These are phyloP conservation scores for Plantago elongata DNA, from an alignment of 257 asterid species.

Conservation along the genomic window DNA sequence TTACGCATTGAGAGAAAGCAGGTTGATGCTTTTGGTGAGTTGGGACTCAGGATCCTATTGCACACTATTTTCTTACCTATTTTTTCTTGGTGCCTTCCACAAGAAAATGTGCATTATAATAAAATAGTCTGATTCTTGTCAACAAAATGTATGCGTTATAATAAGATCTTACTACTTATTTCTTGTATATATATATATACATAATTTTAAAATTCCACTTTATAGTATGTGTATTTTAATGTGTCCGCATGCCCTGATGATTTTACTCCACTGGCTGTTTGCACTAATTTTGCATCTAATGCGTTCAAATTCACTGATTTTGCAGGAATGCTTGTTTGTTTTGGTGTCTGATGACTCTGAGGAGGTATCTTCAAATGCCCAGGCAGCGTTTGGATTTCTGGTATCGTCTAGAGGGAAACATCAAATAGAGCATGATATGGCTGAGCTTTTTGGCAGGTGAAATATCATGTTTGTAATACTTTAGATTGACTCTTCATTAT, in stretches of 20 bases:
- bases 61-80: too few relatives aligned
- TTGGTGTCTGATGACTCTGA: constrained; percentile 77
- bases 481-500: constrained; percentile 16
- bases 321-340: constrained; percentile 75
- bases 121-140: too few relatives aligned
- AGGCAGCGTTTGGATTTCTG: constrained; percentile 40
- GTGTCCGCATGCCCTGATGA: too few relatives aligned
- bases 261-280: background rate
- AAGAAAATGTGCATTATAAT: too few relatives aligned
- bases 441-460: constrained; percentile 67
- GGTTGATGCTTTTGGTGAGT: constrained; percentile 88
- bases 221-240: too few relatives aligned
- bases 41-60: constrained; percentile 20
- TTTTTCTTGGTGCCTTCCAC: too few relatives aligned
- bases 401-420: constrained; percentile 42
- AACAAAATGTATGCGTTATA: too few relatives aligned
- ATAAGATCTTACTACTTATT: too few relatives aligned
- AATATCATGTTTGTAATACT: constrained; percentile 6
- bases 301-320: constrained; percentile 23
- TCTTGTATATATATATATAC: too few relatives aligned
- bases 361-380: constrained; percentile 74
- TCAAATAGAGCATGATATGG: constrained; percentile 44
- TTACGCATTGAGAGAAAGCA: constrained; percentile 66
- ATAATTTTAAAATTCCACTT: too few relatives aligned
- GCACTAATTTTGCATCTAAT: background rate